These are phyloP conservation scores for Chimonanthus salicifolius DNA, from an alignment of 164 flowering plant genomes.

Conservation along the genomic window DNA sequence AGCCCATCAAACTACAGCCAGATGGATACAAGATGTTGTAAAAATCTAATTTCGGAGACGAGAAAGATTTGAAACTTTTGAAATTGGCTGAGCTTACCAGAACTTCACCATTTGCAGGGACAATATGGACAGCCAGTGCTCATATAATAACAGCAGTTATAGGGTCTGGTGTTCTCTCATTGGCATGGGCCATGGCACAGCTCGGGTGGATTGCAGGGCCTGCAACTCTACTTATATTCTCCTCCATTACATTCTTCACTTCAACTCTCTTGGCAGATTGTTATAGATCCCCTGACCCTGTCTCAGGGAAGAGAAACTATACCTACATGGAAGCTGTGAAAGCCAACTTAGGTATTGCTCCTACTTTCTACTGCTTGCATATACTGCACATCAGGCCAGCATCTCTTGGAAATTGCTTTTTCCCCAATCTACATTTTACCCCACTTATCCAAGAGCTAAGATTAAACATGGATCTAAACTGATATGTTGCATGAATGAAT, in stretches of 20 bases:
- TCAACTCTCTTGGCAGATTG: constrained; percentile 49
- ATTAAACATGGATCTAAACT: not conserved
- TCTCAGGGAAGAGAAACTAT: constrained; percentile 42
- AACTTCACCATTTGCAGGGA: constrained; percentile 22
- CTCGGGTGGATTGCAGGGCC: constrained; percentile 52
- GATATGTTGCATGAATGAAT: not conserved
- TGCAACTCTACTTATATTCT: constrained; percentile 20
- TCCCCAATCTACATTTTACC: too few species aligned
- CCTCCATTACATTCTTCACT: constrained; percentile 34
- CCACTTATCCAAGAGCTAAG: too few species aligned
- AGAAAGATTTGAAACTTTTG: not conserved
- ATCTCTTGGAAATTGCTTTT: too few species aligned
- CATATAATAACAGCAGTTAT: constrained; percentile 50
- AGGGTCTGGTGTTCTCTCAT: constrained; percentile 48
- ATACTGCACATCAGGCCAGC: too few species aligned
- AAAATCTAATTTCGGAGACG: not conserved
- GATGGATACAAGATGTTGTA: not conserved
- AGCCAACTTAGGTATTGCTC: constrained; percentile 29
- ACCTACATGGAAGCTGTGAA: constrained; percentile 44
- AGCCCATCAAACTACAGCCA: not conserved
- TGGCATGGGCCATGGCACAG: constrained; percentile 49
- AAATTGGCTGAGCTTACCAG: not conserved
- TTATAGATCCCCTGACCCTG: constrained; percentile 37
- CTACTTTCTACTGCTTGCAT: not conserved
- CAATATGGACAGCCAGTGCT: constrained; percentile 43